Evolutionary conservation across 768 basidiomycete species (phyloP).

Genomic region (Hygrocybe punicea): DNA sequence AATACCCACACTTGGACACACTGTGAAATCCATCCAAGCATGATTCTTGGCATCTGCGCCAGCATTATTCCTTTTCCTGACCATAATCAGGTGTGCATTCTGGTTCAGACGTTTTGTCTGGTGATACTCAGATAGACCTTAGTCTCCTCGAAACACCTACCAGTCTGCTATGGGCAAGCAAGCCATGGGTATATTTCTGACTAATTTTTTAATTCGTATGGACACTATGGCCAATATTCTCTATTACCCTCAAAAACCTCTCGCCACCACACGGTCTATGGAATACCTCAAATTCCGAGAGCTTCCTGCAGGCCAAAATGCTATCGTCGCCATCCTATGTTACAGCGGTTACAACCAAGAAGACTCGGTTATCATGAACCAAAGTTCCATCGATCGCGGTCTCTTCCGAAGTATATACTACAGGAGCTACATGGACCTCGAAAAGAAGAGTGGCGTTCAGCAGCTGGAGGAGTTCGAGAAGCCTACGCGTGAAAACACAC

Average conservation of each 20-base stretch:
- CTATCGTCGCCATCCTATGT: constrained; percentile 95
- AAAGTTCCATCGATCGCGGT: constrained; percentile 96
- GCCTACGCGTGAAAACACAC: constrained; percentile 86
- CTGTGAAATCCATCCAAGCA: constrained; percentile 98
- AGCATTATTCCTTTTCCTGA: constrained; percentile 99
- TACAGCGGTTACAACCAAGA: constrained; percentile 99
- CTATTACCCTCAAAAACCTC: constrained; percentile 98
- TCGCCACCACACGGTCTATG: constrained; percentile 98
- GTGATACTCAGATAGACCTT: constrained; percentile 10
- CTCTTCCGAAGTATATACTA: constrained; percentile 99
- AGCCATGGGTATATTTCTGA: constrained; percentile 98
- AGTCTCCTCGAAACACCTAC: constrained; percentile 99
- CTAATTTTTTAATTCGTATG: constrained; percentile 98
- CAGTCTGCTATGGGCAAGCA: constrained; percentile 99
- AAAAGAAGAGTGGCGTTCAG: constrained; percentile 92
- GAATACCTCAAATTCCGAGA: constrained; percentile 99
- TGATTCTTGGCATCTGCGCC: constrained; percentile 98
- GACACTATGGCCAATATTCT: constrained; percentile 99
- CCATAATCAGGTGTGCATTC: constrained; percentile 83
- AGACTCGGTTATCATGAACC: constrained; percentile 99
- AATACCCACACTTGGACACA: constrained; percentile 95
- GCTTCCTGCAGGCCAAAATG: constrained; percentile 98
- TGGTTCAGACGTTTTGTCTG: background rate
- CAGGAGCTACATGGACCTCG: constrained; percentile 96
- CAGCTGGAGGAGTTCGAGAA: constrained; percentile 96